Evolutionary conservation across 768 basidiomycete species (phyloP), one percentile per base, ranked within the genome.

Genomic region (Tephrocybe sp.): DNA sequence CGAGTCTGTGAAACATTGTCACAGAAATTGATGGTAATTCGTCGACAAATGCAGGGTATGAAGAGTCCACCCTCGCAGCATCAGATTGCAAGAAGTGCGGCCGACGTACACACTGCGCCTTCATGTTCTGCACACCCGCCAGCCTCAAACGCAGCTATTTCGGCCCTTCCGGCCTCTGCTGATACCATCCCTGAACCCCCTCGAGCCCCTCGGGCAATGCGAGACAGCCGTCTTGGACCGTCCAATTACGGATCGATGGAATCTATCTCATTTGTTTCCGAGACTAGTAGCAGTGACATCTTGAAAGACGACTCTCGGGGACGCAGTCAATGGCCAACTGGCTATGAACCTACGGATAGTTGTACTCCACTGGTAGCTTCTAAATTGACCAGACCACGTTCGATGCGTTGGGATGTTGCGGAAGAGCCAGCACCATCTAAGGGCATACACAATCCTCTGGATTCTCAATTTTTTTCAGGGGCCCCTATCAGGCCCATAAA

Each of bases 1-100:
- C 60, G 62, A 15, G 50, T 55, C 21, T 66, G 65, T 40, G 46
- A 59, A 18, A 55, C 60, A n/a, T 59, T 68, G 45, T 51, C 52
- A 14, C 57, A 47, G 30, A 59, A 59, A 39, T 48, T 64, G 51
- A 37, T 45, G 18, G 38, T 50, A 24, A 50, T 65, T 10, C 23
- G 45, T 25, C 41, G 46, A 33, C 37, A 60, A 33, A 34, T 58
- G n/a, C 53, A 50, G 17, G 51, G 39, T 26, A 41, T 7, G 21
- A 18, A 23, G 21, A 38, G 33, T 21, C 17, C 25, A 39, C 3
- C 38, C n/a, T 36, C 34, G 34, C 34, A 12, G 34, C 34, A n/a
- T 17, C 34, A 36, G 15, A 36, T 8, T 14, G 14, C 15, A 5
- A 36, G 17, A 5, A n/a, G 34, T 4, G 28, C 21, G 8, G 11